Evolutionary conservation across 2,329 filamentous ascomycete species (phyloP), one percentile per base, ranked within the genome.

Genomic region (Fusarium subtropicale): DNA sequence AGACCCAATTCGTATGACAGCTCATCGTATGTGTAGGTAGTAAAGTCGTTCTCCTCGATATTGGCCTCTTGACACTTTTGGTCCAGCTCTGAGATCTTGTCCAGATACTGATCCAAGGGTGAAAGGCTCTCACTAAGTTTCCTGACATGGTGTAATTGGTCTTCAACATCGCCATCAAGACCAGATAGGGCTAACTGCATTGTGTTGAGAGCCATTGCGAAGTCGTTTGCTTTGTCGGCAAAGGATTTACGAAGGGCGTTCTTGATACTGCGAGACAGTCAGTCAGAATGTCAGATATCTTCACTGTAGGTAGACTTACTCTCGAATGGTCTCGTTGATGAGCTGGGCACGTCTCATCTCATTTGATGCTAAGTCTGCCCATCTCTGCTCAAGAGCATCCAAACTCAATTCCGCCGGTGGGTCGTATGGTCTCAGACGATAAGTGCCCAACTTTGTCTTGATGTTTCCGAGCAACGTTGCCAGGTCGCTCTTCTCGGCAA

Each of bases 31-130:
- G 95, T 97, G 81, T 98, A 98, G 11, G 95, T 98, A n/a, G 96
- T 99, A 79, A 96, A 98, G 82, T 99, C 96, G 80, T 99, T 99
- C 76, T 99, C 96, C 80, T 99, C 96, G 69, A 99, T 97, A 78
- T 99, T 98, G 66, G 96, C 96, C 82, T 98, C 95, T 64, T 91
- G 88, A 78, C 96, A 99, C 81, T 97, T 93, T 68, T 89, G 88
- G 76, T 97, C 94, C 48, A 98, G 87, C 13, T 88, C 89, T 16
- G 90, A 92, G 76, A 99, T 97, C 68, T 93, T 92, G 68, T 93
- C 90, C 41, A 99, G 86, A 77, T 97, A 99, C 64, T 92, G 88
- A 74, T 97, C 94, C n/a, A 99, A 86, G 5, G 95, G 95, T 11
- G 92, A 87, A 15, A 99, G 84, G 75, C 92, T 97, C 69, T 92